phyloP scores from a whole-genome alignment of 768 basidiomycete species.

The Holtermanniella nyarrowii region DNA sequence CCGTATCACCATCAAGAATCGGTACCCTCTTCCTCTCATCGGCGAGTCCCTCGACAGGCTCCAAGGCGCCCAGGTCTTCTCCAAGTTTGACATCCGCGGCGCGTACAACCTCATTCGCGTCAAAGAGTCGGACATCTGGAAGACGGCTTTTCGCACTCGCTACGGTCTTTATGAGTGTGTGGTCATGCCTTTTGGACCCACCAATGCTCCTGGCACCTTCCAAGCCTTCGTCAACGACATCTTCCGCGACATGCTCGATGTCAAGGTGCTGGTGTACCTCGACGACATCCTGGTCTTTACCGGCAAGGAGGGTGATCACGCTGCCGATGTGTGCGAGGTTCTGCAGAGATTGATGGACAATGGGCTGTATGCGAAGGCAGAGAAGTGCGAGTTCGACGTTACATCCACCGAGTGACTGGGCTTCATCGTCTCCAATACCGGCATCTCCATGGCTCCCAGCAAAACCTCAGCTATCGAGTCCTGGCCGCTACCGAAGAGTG shows the following conservation, averaged over 20 bases:
- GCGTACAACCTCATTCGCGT: conserved; percentile 21
- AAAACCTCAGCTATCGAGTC: conserved; percentile 3
- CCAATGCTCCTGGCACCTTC: not conserved
- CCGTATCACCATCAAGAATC: conserved; percentile 17
- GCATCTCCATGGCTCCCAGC: conserved; percentile 4
- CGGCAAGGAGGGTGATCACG: conserved; percentile 1
- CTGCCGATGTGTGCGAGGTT: conserved; percentile 6
- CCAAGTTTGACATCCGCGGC: conserved; percentile 16
- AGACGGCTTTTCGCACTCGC: conserved; percentile 15
- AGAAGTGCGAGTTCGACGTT: conserved; percentile 16
- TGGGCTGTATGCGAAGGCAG: conserved; percentile 5
- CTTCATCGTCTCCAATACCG: conserved; percentile 4
- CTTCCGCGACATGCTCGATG: not conserved
- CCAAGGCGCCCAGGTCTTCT: conserved; percentile 5
- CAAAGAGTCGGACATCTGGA: conserved; percentile 31
- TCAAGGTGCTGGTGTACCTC: not conserved
- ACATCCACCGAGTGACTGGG: conserved; percentile 14
- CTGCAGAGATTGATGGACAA: conserved; percentile 3
- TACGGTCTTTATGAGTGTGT: not conserved
- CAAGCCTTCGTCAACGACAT: not conserved
- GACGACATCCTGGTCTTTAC: too few relatives aligned
- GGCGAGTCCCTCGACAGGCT: conserved; percentile 12
- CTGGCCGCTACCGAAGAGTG: conserved; percentile 14
- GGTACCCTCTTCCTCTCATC: conserved; percentile 22
- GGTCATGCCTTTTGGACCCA: not conserved